These are phyloP conservation scores for Colletotrichum gloeosporioides DNA, from an alignment of 2,329 filamentous ascomycete species.

Conservation along the genomic window DNA sequence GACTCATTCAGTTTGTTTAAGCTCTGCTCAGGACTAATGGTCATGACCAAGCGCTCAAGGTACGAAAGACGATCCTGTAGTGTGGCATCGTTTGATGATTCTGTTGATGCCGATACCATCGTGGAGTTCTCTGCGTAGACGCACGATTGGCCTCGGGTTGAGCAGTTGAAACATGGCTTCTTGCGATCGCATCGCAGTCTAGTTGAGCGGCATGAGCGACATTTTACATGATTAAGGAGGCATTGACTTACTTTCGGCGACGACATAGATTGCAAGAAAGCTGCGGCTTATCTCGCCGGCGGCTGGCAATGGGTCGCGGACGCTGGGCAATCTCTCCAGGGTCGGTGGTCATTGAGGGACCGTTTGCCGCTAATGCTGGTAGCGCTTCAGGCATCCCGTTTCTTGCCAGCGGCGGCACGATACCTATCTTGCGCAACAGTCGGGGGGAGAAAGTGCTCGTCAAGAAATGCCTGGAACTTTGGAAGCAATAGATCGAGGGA, in stretches of 20 bases:
- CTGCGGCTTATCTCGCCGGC: conserved; percentile 37
- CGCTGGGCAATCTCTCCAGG: neutral
- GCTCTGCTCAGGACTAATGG: conserved; percentile 2
- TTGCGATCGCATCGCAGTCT: conserved; percentile 30
- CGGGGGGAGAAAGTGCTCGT: neutral
- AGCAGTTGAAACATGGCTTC: conserved; percentile 28
- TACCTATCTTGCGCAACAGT: neutral
- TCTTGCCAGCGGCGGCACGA: neutral
- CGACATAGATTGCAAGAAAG: conserved; percentile 40
- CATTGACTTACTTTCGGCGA: conserved; percentile 34
- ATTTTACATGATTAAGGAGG: no score
- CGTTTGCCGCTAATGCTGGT: neutral
- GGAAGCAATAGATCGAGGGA: neutral
- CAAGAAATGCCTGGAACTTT: neutral
- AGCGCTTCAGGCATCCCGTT: neutral
- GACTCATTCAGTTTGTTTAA: accelerated
- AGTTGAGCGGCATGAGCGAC: neutral
- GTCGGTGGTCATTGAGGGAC: neutral
- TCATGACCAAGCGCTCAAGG: conserved; percentile 34
- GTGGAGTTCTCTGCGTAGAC: conserved; percentile 26
- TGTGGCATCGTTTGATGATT: neutral
- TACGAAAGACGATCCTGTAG: conserved; percentile 28
- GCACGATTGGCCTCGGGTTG: conserved; percentile 9
- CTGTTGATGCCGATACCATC: neutral
- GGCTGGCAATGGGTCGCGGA: conserved; percentile 14